phyloP scores from a whole-genome alignment of 352 stramenopile species.

The Globisporangium barbulae region DNA sequence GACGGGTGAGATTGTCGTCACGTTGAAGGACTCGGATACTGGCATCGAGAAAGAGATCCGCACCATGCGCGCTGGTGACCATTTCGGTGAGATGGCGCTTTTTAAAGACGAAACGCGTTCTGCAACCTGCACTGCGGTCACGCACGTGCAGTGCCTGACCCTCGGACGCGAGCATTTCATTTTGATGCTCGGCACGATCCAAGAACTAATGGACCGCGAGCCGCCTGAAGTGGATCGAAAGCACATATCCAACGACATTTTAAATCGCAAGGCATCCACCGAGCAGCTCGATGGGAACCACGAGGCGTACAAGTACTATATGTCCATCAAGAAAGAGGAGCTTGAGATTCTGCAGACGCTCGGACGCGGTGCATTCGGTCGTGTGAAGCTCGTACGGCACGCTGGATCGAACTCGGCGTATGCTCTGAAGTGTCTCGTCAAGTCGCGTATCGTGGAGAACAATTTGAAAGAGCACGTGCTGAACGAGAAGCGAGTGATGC shows the following conservation, averaged over 20 bases:
- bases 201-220: conserved; percentile 77
- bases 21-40: conserved; percentile 40
- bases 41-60: conserved; percentile 31
- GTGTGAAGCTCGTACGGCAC: conserved; percentile 87
- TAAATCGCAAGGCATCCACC: conserved; percentile 30
- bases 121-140: conserved; percentile 87
- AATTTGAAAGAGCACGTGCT: conserved; percentile 91
- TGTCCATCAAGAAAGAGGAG: conserved; percentile 66
- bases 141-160: conserved; percentile 57
- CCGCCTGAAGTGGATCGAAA: conserved; percentile 24
- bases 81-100: conserved; percentile 94
- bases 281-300: conserved; percentile 33
- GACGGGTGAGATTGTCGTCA: conserved; percentile 70
- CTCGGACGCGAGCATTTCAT: conserved; percentile 73
- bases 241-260: conserved; percentile 5
- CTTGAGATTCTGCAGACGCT: conserved; percentile 76
- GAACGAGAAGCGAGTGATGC: conserved; percentile 90
- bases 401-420: conserved; percentile 64
- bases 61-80: conserved; percentile 71
- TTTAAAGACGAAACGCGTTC: conserved; percentile 90
- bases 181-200: conserved; percentile 70
- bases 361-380: conserved; percentile 84
- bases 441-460: conserved; percentile 89
- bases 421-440: conserved; percentile 92
- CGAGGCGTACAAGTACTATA: conserved; percentile 69